phyloP scores from a whole-genome alignment of 108 stramenopile genomes.

The Skeletonema costatum region DNA sequence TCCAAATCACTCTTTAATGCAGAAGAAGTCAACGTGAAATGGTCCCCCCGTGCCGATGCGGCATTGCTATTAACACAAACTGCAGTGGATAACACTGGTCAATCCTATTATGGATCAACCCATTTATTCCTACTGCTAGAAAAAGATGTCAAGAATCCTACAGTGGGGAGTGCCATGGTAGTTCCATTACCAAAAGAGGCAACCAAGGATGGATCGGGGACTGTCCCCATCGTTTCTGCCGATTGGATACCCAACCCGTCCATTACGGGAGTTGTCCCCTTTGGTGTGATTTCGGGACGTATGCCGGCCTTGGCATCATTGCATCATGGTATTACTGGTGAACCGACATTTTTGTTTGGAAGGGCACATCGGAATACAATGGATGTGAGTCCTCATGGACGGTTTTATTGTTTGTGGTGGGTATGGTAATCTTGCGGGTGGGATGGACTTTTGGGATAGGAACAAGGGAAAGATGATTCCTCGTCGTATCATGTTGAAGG shows the following conservation, averaged over 20 bases:
- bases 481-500: conserved; percentile 56
- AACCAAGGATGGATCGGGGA: conserved; percentile 14
- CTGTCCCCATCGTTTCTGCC: conserved; percentile 80
- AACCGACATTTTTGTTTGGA: conserved; percentile 94
- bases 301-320: conserved; percentile 92
- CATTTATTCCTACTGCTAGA: conserved; percentile 82
- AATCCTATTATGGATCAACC: conserved; percentile 95
- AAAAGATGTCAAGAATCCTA: conserved; percentile 30
- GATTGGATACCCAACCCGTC: conserved; percentile 88
- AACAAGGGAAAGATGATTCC: conserved; percentile 85
- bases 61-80: conserved; percentile 87
- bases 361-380: conserved; percentile 93
- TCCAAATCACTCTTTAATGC: conserved; percentile 84
- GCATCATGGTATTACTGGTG: conserved; percentile 89
- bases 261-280: conserved; percentile 63
- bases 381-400: conserved; percentile 87
- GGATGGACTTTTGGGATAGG: conserved; percentile 97
- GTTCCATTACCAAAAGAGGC: conserved; percentile 73
- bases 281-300: conserved; percentile 88
- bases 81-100: conserved; percentile 89
- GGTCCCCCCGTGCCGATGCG: conserved; percentile 80
- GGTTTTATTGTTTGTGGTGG: conserved; percentile 90
- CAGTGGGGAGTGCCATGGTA: conserved; percentile 51
- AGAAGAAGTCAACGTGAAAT: conserved; percentile 72
- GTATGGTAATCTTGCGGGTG: conserved; percentile 88